Conservation (phyloP, 208 protist genomes). For the Leishmania gerbilli region DNA sequence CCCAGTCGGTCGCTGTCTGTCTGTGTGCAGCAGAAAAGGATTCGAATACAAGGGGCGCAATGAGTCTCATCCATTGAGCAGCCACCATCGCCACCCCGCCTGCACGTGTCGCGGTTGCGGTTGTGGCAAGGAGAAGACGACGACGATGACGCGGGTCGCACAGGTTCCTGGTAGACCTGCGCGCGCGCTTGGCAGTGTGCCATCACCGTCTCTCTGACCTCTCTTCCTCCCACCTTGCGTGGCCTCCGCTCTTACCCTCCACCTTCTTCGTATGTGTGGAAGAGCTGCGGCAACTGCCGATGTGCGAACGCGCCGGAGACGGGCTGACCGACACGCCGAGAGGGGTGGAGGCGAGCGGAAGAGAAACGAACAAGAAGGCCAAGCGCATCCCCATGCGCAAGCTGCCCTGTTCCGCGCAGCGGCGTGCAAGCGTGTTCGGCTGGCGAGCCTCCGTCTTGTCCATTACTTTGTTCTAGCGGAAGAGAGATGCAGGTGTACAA, state of each 20-base stretch:
- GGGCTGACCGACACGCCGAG: not conserved
- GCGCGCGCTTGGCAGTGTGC: not conserved
- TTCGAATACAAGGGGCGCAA: not conserved
- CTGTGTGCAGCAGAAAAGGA: not conserved
- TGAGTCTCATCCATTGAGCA: not conserved
- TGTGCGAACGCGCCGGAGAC: not conserved
- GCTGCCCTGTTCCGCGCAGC: not conserved
- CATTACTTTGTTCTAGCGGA: not conserved
- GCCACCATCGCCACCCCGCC: not conserved
- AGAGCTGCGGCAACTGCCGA: not conserved
- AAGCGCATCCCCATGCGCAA: not conserved
- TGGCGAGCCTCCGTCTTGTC: not conserved
- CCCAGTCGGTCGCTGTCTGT: not conserved
- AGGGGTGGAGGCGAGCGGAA: not conserved
- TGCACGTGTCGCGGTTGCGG: not conserved
- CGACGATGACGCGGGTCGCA: not conserved
- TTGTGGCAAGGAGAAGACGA: not conserved
- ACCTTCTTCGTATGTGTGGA: not conserved
- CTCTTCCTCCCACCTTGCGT: not conserved
- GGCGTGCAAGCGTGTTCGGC: not conserved
- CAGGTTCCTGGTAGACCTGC: not conserved
- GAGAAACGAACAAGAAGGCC: not conserved
- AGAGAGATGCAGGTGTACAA: not conserved
- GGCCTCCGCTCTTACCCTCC: not conserved
- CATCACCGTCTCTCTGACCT: not conserved